Evolutionary conservation across 2,329 filamentous ascomycete genomes (phyloP), one percentile per base, ranked within the genome.

Genomic region (Pestalotiopsis sp.): DNA sequence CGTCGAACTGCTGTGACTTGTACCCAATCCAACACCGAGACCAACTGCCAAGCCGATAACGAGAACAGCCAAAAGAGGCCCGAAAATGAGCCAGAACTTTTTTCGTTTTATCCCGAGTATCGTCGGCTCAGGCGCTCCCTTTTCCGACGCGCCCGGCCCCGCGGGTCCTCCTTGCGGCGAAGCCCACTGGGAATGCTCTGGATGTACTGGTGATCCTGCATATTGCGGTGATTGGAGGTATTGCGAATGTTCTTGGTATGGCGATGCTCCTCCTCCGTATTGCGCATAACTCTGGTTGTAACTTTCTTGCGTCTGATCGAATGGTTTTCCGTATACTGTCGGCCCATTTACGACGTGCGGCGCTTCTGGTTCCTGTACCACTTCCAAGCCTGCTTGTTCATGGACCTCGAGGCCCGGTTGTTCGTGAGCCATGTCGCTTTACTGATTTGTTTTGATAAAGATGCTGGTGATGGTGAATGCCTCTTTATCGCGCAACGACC

Each of bases 1-100:
- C 5, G n/a, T 23, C 11, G 23, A 60, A 45, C 39, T 61, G 64
- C 31, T 63, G 17, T 64, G 39, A 13, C 45, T 62, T 9, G 60
- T 23, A 4, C 67, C 68, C 58, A 76, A 63, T 9, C 75, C 75
- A 2, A 75, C 72, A n/a, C 75, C 75, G 12, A 77, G 62, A 12
- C 75, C 75, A 1, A 76, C 70, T 2, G 75, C 73, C 27, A 77
- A 56, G 2, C 74, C 74, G 20, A 76, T 70, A 17, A 73, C 68
- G 9, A 76, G 65, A 13, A 77, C 14, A 6, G 69, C 71, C 39
- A 75, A 64, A 1, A 76, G 66, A 17, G 75, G 75, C 1, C 71
- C 73, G 25, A 75, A 69, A 52, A 76, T 71, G 11, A 76, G 56
- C 74, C 74, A 76, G 63, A 75, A 77, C 11, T 58, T 74, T 67